Conservation (phyloP, 202 grass and related monocot species). For the Eragrostis tef region DNA sequence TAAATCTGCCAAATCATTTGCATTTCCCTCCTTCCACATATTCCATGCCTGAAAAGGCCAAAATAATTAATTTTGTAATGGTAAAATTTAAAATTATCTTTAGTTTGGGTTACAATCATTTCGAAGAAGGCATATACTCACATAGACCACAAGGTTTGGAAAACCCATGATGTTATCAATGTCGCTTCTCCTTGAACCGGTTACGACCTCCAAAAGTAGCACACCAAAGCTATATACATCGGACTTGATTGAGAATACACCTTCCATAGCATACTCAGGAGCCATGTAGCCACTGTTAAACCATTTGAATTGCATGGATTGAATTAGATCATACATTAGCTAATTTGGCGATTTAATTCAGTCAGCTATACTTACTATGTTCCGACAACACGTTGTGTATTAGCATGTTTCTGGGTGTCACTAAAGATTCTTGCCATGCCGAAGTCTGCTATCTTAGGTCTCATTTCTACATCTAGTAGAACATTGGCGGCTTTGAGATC, state of each 20-base stretch:
- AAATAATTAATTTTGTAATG: background rate
- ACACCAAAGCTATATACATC: conserved; percentile 73
- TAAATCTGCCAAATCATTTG: conserved; percentile 20
- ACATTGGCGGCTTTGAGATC: conserved; percentile 72
- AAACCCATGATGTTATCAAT: background rate
- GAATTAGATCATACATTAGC: background rate
- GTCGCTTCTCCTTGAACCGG: conserved; percentile 15
- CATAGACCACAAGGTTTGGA: conserved; percentile 37
- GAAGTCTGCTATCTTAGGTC: conserved; percentile 66
- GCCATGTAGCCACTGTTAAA: conserved; percentile 63
- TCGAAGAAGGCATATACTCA: conserved; percentile 19
- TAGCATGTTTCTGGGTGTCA: conserved; percentile 33
- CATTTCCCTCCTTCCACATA: conserved; percentile 36
- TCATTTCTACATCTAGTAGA: conserved; percentile 58
- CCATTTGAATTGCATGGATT: background rate
- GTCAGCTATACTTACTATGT: conserved; percentile 52
- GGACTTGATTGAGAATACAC: conserved; percentile 57
- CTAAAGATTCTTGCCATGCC: conserved; percentile 60
- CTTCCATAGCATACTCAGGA: conserved; percentile 57
- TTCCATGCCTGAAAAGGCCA: conserved; percentile 32
- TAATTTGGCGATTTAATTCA: background rate
- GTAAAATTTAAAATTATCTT: too few species aligned
- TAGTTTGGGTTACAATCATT: too few species aligned
- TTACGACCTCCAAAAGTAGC: conserved; percentile 59
- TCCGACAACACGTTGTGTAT: conserved; percentile 47